Conservation (phyloP, 1,139 yeast genomes). For the Hyphopichia wangnamkhiaoensis region DNA sequence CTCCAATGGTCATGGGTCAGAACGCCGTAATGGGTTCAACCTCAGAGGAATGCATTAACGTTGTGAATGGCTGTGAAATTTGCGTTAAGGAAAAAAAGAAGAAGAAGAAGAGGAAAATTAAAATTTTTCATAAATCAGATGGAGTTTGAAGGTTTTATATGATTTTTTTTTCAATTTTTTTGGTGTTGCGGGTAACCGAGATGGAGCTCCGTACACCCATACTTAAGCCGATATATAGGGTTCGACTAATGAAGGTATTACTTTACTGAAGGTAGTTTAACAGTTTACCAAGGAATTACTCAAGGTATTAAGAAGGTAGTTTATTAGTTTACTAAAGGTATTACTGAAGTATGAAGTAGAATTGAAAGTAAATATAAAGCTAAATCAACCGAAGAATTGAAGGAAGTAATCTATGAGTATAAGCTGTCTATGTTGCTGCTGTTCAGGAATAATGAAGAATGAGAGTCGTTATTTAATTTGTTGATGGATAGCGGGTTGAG, state of each 20-base stretch:
- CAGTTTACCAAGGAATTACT: too few species aligned
- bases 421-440: slow-evolving; percentile 4
- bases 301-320: too few species aligned
- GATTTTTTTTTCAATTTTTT: background rate
- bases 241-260: too few species aligned
- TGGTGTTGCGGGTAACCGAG: slow-evolving; percentile 3
- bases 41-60: slow-evolving; percentile 72
- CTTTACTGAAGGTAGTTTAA: too few species aligned
- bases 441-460: slow-evolving; percentile 2
- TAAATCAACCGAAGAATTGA: background rate
- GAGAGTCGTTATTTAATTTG: slow-evolving; percentile 1
- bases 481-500: background rate
- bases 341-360: background rate
- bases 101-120: background rate
- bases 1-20: slow-evolving; percentile 78
- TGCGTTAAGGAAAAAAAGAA: slow-evolving; percentile 49
- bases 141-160: background rate
- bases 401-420: background rate
- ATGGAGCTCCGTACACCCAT: too few species aligned
- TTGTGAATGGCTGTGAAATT: slow-evolving; percentile 67
- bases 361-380: background rate
- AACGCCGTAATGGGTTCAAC: slow-evolving; percentile 72
- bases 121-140: too few species aligned
- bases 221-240: too few species aligned
- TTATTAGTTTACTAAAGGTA: too few species aligned